These are phyloP conservation scores for Salvia splendens DNA, from an alignment of 257 asterid species.

Conservation along the genomic window DNA sequence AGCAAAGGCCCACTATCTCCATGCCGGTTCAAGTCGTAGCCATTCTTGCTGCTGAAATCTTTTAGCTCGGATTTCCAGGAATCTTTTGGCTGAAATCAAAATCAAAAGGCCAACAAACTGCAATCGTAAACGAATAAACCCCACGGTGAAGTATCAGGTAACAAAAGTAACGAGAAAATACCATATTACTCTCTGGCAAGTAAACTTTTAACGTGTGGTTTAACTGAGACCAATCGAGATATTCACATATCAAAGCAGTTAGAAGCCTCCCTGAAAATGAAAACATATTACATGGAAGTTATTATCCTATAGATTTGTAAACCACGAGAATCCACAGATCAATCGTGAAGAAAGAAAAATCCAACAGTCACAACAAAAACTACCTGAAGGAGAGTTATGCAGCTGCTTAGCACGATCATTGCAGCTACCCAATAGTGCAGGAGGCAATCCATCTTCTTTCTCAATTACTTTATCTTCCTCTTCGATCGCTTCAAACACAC, in stretches of 20 bases:
- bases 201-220: slow-evolving; percentile 82
- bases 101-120: slow-evolving; percentile 1
- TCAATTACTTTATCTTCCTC: slow-evolving; percentile 75
- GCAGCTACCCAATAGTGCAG: slow-evolving; percentile 85
- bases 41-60: slow-evolving; percentile 88
- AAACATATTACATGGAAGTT: background rate
- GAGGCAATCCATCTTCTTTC: slow-evolving; percentile 69
- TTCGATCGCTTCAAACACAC: slow-evolving; percentile 85
- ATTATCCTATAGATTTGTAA: no score
- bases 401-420: slow-evolving; percentile 77
- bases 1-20: slow-evolving; percentile 94
- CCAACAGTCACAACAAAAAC: background rate
- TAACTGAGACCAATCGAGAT: slow-evolving; percentile 83
- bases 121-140: slow-evolving; percentile 10
- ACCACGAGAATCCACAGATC: no score
- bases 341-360: background rate
- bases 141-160: slow-evolving; percentile 13
- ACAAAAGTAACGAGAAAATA: slow-evolving; percentile 32
- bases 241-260: slow-evolving; percentile 78
- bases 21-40: slow-evolving; percentile 81
- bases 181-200: slow-evolving; percentile 89
- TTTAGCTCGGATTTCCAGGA: slow-evolving; percentile 73
- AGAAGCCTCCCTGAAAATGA: slow-evolving; percentile 67
- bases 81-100: slow-evolving; percentile 59
- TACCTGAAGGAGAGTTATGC: slow-evolving; percentile 82